These are phyloP conservation scores for Fistulinella prunicolor DNA, from an alignment of 768 basidiomycete genomes.

Conservation along the genomic window DNA sequence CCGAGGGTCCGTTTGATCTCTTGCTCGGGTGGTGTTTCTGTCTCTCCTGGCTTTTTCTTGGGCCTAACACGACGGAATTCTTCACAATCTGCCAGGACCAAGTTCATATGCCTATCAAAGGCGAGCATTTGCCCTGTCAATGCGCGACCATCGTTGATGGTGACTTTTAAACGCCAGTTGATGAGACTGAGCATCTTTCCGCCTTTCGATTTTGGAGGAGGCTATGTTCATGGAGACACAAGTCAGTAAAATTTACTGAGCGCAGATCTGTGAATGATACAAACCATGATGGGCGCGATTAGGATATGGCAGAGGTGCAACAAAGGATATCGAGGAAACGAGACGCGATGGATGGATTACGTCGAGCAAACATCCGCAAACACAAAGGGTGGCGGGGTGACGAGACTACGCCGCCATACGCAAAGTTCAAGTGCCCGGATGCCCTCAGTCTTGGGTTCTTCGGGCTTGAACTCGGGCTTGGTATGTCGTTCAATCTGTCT, in stretches of 20 bases:
- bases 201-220: constrained; percentile 95
- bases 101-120: constrained; percentile 99
- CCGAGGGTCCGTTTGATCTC: constrained; percentile 96
- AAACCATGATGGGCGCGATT: constrained; percentile 59
- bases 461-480: no score
- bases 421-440: no score
- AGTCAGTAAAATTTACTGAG: constrained; percentile 7
- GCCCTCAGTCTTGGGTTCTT: no score
- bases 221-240: constrained; percentile 40
- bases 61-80: constrained; percentile 91
- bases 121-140: constrained; percentile 99
- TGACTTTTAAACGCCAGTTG: constrained; percentile 97
- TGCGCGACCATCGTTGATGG: constrained; percentile 94
- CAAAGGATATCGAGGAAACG: constrained; percentile 25
- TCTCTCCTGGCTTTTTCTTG: constrained; percentile 85
- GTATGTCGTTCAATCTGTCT: no score
- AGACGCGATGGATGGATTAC: constrained; percentile 13
- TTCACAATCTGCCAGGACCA: constrained; percentile 97
- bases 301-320: constrained; percentile 19
- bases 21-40: constrained; percentile 71
- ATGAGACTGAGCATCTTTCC: constrained; percentile 97
- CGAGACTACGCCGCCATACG: no score
- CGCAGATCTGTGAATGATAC: constrained; percentile 19
- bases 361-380: constrained; percentile 35
- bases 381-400: no score